Base-by-base conservation (phyloP, 441 rosid genomes). In the Hura crepitans region DNA sequence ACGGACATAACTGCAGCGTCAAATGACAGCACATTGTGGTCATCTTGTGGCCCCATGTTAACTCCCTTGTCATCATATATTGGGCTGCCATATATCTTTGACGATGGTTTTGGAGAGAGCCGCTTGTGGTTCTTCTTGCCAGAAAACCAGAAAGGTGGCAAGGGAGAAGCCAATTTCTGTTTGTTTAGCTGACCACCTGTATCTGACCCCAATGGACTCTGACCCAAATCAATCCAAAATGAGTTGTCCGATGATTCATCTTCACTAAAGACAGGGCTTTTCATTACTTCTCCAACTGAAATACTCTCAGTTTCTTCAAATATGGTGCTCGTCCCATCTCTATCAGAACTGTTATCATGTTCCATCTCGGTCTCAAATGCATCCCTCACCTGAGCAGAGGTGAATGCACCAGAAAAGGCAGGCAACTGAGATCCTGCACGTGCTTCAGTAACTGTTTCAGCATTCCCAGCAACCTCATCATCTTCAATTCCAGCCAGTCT, bases 211-310 rank as follows among this genome's bases (percentile, higher is more conserved):
- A 86, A 68, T 28, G 99, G 99, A 80, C 92, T 88, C 72, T 94
- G 99, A 67, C 99, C 99, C 79, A 94, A 83, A 84, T 90, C 97
- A 65, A 92, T 91, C 99, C 97, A 94, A 65, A 86, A 87, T 13
- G 96, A 88, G 74, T 85, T 88, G 72, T 92, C 97, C 0, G 96
- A 94, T 18, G 99, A 94, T 71, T 89, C 99, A 78, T 94, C 96
- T 81, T 94, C 98, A 28, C 97, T 94, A 70, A 92, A 94, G 20
- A 89, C 86, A 0, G 98, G 98, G 77, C 98, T 92, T 79, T 86
- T 94, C 97, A 94, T 94, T 81, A 94, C 77, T 70, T 90, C 99
- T 54, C 97, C 99, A 25, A 92, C 89, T 0, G 97, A 94, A 61
- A 94, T 78, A 65, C 97, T 88, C 70, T 89, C 97, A 13, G 87